Evolutionary conservation across 768 basidiomycete genomes (phyloP).

Genomic region (Mycena alexandri): DNA sequence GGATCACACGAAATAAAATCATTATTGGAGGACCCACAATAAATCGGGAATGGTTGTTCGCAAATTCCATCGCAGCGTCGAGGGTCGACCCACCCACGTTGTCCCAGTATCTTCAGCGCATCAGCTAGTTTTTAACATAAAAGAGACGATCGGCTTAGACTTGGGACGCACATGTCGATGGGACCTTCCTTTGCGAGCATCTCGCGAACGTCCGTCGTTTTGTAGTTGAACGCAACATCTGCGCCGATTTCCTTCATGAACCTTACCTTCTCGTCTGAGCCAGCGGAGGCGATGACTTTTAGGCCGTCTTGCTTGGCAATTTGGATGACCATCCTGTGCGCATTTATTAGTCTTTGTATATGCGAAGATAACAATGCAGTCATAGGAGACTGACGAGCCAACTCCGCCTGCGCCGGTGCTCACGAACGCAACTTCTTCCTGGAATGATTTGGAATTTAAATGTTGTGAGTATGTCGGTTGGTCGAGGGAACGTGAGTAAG

Average conservation of each 20-base stretch:
- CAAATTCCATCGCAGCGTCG: constrained; percentile 65
- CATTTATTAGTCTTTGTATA: not conserved
- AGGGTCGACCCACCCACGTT: constrained; percentile 72
- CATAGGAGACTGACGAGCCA: constrained; percentile 63
- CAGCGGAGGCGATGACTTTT: constrained; percentile 24
- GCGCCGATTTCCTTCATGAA: constrained; percentile 73
- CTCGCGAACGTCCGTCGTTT: constrained; percentile 65
- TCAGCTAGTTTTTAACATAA: too few species aligned
- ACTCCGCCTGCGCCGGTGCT: constrained; percentile 58
- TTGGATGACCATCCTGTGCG: constrained; percentile 17
- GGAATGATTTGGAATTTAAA: too few species aligned
- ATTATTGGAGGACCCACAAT: constrained; percentile 53
- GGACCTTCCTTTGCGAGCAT: constrained; percentile 68
- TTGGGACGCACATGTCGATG: constrained; percentile 55
- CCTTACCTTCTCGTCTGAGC: constrained; percentile 51
- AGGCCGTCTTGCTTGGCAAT: constrained; percentile 20
- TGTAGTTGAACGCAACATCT: constrained; percentile 82
- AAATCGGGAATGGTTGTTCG: constrained; percentile 61
- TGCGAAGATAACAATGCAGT: not conserved
- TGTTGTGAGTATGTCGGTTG: too few species aligned
- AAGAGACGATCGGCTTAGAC: not conserved
- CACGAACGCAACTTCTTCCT: constrained; percentile 60
- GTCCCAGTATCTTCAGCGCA: constrained; percentile 60
- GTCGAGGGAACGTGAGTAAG: too few species aligned
- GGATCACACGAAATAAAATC: not conserved